These are phyloP conservation scores for Rhodotorula sp. DNA, from an alignment of 1,284 basidiomycete species.

Conservation along the genomic window DNA sequence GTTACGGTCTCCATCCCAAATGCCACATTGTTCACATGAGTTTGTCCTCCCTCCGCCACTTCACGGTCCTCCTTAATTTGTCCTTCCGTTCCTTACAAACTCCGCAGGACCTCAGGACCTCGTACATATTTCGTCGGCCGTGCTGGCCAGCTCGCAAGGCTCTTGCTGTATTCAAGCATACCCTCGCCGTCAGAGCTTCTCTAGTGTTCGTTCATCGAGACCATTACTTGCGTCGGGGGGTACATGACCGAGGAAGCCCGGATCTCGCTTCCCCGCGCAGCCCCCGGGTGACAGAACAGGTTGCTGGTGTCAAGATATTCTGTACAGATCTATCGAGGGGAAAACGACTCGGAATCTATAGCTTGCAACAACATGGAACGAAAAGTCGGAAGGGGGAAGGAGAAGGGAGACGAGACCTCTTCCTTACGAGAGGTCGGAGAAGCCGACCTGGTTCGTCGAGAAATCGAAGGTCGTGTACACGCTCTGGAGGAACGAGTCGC, in stretches of 20 bases:
- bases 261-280: too few relatives aligned
- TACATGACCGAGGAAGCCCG: too few relatives aligned
- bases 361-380: not conserved
- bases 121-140: too few relatives aligned
- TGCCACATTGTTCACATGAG: not conserved
- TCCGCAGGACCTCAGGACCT: too few relatives aligned
- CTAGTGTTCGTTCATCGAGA: too few relatives aligned
- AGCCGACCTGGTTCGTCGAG: constrained; percentile 50
- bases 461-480: constrained; percentile 51
- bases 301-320: not conserved
- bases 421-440: constrained; percentile 47
- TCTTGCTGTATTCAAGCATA: too few relatives aligned
- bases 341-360: too few relatives aligned
- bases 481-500: constrained; percentile 47
- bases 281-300: too few relatives aligned
- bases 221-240: too few relatives aligned
- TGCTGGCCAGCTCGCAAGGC: too few relatives aligned
- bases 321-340: not conserved
- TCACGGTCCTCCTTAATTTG: constrained; percentile 44
- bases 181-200: too few relatives aligned
- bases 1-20: constrained; percentile 13
- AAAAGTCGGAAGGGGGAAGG: not conserved
- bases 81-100: not conserved
- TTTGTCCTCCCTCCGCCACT: constrained; percentile 21
- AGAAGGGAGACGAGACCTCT: too few relatives aligned